Conservation (phyloP, 805 yeast species). For the Barnettozyma botsteinii region DNA sequence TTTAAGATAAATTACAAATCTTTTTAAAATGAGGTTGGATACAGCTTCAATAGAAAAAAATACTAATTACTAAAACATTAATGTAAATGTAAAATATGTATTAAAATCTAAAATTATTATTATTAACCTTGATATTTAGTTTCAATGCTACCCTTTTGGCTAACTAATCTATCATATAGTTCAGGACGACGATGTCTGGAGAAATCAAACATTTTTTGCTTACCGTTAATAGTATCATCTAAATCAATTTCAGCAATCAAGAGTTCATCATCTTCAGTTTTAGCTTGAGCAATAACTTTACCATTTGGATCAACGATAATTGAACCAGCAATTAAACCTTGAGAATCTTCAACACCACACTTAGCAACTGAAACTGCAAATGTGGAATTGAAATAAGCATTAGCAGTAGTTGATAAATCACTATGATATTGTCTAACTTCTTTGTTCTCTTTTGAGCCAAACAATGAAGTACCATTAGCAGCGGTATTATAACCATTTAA, state of each 20-base stretch:
- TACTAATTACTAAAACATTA: background rate
- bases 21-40: too few relatives aligned
- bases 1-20: too few relatives aligned
- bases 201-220: slow-evolving; percentile 33
- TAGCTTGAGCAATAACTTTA: slow-evolving; percentile 28
- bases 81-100: too few relatives aligned
- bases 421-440: slow-evolving; percentile 29
- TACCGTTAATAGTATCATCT: slow-evolving; percentile 31
- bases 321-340: slow-evolving; percentile 32
- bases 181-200: slow-evolving; percentile 34
- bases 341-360: slow-evolving; percentile 33
- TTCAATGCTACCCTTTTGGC: slow-evolving; percentile 27
- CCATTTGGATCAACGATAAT: slow-evolving; percentile 35
- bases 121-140: slow-evolving; percentile 11
- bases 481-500: slow-evolving; percentile 34
- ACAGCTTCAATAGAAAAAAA: too few relatives aligned
- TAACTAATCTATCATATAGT: slow-evolving; percentile 24
- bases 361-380: slow-evolving; percentile 33
- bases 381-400: slow-evolving; percentile 31
- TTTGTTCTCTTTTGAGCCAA: slow-evolving; percentile 29
- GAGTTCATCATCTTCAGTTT: slow-evolving; percentile 31
- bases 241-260: slow-evolving; percentile 30
- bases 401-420: slow-evolving; percentile 30
- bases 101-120: too few relatives aligned
- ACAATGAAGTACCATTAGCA: slow-evolving; percentile 29